phyloP scores from a whole-genome alignment of 179 eudicot species.

The Nepenthes alata region DNA sequence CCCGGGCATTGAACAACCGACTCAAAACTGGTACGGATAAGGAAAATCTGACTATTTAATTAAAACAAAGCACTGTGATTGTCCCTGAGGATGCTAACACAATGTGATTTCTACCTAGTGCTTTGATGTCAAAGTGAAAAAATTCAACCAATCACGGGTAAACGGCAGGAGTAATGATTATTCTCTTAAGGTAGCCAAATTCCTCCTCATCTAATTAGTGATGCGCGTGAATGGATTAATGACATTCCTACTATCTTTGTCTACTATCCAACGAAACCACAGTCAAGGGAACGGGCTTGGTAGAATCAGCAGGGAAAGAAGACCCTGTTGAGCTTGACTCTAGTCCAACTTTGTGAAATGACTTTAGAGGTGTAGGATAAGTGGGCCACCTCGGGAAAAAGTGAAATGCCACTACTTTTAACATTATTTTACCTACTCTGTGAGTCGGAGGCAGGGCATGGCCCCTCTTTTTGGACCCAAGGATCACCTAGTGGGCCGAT shows the following conservation, averaged over 20 bases:
- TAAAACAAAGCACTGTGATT: no score
- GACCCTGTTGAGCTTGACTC: conserved; percentile 56
- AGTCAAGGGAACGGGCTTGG: conserved; percentile 37
- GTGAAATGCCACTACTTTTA: conserved; percentile 48
- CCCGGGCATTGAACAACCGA: no score
- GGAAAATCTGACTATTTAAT: no score
- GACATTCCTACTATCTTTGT: background rate
- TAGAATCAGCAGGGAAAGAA: conserved; percentile 45
- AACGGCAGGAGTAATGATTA: no score
- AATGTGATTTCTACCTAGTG: no score
- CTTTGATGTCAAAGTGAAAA: no score
- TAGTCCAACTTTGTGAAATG: conserved; percentile 41
- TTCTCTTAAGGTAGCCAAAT: background rate
- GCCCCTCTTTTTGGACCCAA: no score
- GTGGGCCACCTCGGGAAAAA: conserved; percentile 23
- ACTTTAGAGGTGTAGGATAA: conserved; percentile 33
- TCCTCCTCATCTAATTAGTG: background rate
- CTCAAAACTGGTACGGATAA: no score
- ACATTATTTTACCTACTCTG: conserved; percentile 41
- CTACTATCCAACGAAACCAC: conserved; percentile 27
- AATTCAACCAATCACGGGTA: no score
- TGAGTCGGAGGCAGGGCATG: conserved; percentile 8
- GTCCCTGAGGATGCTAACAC: no score
- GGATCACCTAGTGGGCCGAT: no score
- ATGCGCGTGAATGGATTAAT: background rate